Conservation (phyloP, 768 basidiomycete genomes). For the Calvatia gigantea region DNA sequence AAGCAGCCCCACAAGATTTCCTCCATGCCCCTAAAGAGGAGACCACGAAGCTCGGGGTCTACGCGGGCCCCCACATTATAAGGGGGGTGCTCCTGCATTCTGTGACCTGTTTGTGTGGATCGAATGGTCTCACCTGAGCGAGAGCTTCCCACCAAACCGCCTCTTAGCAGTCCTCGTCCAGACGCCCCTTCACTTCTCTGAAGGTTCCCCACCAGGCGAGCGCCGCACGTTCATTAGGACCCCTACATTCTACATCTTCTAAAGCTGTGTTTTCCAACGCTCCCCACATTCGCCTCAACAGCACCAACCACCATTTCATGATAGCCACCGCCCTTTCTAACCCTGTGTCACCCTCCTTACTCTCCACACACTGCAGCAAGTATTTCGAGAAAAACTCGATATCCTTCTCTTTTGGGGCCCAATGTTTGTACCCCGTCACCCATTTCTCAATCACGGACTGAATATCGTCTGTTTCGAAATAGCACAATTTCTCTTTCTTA, state of each 20-base stretch:
- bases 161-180: slow-evolving; percentile 63
- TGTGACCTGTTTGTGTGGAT: too few relatives aligned
- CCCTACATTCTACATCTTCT: slow-evolving; percentile 29
- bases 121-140: slow-evolving; percentile 55
- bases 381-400: slow-evolving; percentile 73
- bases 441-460: slow-evolving; percentile 70
- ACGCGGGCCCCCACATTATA: too few relatives aligned
- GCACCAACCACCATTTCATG: slow-evolving; percentile 79
- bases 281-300: slow-evolving; percentile 64
- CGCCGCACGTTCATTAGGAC: slow-evolving; percentile 39
- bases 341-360: slow-evolving; percentile 51
- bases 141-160: slow-evolving; percentile 72
- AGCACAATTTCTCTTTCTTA: slow-evolving; percentile 52
- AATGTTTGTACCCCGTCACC: slow-evolving; percentile 60
- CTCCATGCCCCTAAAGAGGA: too few relatives aligned
- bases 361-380: slow-evolving; percentile 63
- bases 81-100: too few relatives aligned
- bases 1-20: too few relatives aligned
- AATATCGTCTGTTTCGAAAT: slow-evolving; percentile 68
- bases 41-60: too few relatives aligned
- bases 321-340: slow-evolving; percentile 68
- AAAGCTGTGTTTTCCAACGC: slow-evolving; percentile 45
- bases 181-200: slow-evolving; percentile 57
- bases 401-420: slow-evolving; percentile 70
- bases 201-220: slow-evolving; percentile 81